phyloP scores from a whole-genome alignment of 164 flowering plant genomes.

The Cinnamomum chago region DNA sequence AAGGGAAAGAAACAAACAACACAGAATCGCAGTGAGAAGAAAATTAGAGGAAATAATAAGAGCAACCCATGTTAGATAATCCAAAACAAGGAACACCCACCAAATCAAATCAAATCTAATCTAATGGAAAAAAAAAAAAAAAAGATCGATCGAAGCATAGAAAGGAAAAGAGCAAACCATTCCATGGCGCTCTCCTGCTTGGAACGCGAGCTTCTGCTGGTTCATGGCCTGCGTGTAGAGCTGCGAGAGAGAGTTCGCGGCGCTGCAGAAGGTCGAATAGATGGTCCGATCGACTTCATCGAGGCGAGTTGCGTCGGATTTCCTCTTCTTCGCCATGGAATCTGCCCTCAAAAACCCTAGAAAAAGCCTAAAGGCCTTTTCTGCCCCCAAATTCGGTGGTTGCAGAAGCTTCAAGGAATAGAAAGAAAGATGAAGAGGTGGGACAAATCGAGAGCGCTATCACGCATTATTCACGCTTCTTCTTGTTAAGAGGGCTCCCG shows the following conservation, averaged over 20 bases:
- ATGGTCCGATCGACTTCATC: slow-evolving; percentile 85
- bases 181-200: slow-evolving; percentile 70
- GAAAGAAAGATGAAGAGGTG: not conserved
- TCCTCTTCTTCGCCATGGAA: slow-evolving; percentile 78
- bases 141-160: not conserved
- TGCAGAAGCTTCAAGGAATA: slow-evolving; percentile 1
- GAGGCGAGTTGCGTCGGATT: slow-evolving; percentile 58
- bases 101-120: not conserved
- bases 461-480: too few relatives aligned
- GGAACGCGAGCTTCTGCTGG: slow-evolving; percentile 73
- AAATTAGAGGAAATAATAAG: too few relatives aligned
- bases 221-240: slow-evolving; percentile 75
- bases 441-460: not conserved
- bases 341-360: not conserved
- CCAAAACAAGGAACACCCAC: not conserved
- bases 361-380: not conserved
- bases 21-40: too few relatives aligned
- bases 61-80: too few relatives aligned
- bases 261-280: slow-evolving; percentile 66
- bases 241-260: slow-evolving; percentile 80
- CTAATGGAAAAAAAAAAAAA: too few relatives aligned
- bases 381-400: slow-evolving; percentile 2
- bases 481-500: not conserved
- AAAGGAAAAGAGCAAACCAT: slow-evolving; percentile 31
- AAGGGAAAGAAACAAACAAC: not conserved